Conservation (phyloP, 208 protist genomes). For the Acanthamoeba healyi region DNA sequence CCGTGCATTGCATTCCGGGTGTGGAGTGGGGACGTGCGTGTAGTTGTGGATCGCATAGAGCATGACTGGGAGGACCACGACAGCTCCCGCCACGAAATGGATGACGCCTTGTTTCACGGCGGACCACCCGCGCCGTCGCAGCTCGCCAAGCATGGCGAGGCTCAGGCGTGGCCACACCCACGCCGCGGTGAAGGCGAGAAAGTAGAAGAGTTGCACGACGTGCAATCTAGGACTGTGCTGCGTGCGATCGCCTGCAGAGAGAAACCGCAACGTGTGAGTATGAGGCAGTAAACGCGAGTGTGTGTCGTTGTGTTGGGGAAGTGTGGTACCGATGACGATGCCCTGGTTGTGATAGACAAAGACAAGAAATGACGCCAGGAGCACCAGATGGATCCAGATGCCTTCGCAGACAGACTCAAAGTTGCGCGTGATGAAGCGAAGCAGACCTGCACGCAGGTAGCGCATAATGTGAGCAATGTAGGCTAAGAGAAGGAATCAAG, state of each 20-base stretch:
- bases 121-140: neutral
- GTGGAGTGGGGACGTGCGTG: neutral
- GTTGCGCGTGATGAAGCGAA: neutral
- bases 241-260: constrained; percentile 35
- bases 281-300: neutral
- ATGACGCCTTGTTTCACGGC: neutral
- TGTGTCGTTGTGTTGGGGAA: neutral
- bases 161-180: neutral
- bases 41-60: constrained; percentile 50
- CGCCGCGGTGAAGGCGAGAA: neutral
- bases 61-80: neutral
- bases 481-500: no score
- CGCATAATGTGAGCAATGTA: no score
- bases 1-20: neutral
- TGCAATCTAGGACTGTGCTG: constrained; percentile 28
- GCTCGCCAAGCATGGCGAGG: neutral
- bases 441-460: neutral
- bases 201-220: constrained; percentile 57
- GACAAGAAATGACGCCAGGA: neutral
- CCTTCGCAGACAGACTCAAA: neutral
- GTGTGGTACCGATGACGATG: constrained; percentile 23
- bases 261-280: neutral
- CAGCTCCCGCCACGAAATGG: neutral
- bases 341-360: constrained; percentile 46
- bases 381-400: neutral